Conservation (phyloP, 2,329 filamentous ascomycete species). For the Myriangium duriaei region DNA sequence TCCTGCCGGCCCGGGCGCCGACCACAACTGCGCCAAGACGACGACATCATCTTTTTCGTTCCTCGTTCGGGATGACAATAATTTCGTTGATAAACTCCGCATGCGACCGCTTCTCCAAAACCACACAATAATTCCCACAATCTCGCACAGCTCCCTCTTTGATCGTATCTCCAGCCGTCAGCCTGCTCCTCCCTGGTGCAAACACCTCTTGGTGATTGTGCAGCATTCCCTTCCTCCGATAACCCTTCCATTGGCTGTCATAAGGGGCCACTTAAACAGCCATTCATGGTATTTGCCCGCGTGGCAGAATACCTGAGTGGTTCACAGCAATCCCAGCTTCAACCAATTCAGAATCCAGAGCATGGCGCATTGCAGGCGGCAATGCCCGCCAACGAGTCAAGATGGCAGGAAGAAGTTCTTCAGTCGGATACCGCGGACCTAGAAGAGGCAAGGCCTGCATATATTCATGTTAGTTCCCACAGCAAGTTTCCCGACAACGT, state of each 20-base stretch:
- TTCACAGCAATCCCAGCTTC: slow-evolving; percentile 14
- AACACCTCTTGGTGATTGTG: too few relatives aligned
- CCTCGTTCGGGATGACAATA: too few relatives aligned
- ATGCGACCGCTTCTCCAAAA: too few relatives aligned
- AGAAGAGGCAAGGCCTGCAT: slow-evolving; percentile 33
- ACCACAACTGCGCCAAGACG: background rate
- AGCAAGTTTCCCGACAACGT: background rate
- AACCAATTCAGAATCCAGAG: slow-evolving; percentile 16
- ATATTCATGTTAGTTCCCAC: slow-evolving; percentile 31
- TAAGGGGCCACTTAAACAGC: slow-evolving; percentile 1
- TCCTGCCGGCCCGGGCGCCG: too few relatives aligned
- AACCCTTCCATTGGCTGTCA: background rate
- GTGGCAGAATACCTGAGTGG: slow-evolving; percentile 32
- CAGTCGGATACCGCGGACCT: slow-evolving; percentile 19
- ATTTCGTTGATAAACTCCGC: background rate
- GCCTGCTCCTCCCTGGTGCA: too few relatives aligned
- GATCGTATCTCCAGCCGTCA: too few relatives aligned
- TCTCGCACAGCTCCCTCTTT: too few relatives aligned
- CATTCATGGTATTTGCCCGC: slow-evolving; percentile 38
- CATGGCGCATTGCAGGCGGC: slow-evolving; percentile 11
- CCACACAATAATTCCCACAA: too few relatives aligned
- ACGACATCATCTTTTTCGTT: background rate
- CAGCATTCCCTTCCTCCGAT: too few relatives aligned
- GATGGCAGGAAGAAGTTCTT: slow-evolving; percentile 25
- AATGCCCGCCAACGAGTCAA: slow-evolving; percentile 1